These are phyloP conservation scores for Vanderwaltozyma verrucispora DNA, from an alignment of 805 yeast species.

Conservation along the genomic window DNA sequence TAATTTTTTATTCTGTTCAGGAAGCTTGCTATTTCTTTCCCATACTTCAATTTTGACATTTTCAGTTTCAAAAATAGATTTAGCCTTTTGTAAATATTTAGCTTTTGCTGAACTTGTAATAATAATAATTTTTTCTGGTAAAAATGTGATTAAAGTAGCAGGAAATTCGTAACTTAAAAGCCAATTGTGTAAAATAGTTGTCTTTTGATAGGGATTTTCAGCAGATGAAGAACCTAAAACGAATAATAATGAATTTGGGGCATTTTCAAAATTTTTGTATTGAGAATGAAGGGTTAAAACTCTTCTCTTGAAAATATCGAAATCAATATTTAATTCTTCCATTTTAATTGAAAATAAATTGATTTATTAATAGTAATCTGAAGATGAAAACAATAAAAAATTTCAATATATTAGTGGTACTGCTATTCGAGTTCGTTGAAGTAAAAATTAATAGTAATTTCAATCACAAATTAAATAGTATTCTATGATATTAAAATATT, in stretches of 20 bases:
- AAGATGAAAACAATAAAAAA: no score
- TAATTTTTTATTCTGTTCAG: slow-evolving; percentile 57
- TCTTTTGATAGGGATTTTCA: slow-evolving; percentile 81
- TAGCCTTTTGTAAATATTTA: slow-evolving; percentile 43
- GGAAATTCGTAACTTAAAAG: slow-evolving; percentile 90
- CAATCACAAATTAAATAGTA: no score
- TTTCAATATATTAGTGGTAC: no score
- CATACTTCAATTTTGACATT: slow-evolving; percentile 44
- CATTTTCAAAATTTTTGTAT: slow-evolving; percentile 21
- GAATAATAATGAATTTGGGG: slow-evolving; percentile 42
- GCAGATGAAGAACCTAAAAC: slow-evolving; percentile 81
- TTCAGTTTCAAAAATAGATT: slow-evolving; percentile 36
- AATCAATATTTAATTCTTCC: slow-evolving; percentile 27
- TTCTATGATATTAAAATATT: no score
- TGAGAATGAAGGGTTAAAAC: slow-evolving; percentile 19
- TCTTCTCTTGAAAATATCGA: slow-evolving; percentile 21
- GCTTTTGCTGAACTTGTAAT: slow-evolving; percentile 81
- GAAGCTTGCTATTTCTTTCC: slow-evolving; percentile 67
- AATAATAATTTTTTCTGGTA: slow-evolving; percentile 47
- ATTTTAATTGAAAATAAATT: slow-evolving; percentile 10
- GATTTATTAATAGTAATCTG: no score
- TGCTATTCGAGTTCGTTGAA: no score
- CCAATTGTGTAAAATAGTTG: slow-evolving; percentile 85
- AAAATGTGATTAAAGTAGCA: slow-evolving; percentile 67
- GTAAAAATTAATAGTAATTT: no score